Evolutionary conservation across 805 yeast genomes (phyloP).

Genomic region (Saccharomycopsis sp.): DNA sequence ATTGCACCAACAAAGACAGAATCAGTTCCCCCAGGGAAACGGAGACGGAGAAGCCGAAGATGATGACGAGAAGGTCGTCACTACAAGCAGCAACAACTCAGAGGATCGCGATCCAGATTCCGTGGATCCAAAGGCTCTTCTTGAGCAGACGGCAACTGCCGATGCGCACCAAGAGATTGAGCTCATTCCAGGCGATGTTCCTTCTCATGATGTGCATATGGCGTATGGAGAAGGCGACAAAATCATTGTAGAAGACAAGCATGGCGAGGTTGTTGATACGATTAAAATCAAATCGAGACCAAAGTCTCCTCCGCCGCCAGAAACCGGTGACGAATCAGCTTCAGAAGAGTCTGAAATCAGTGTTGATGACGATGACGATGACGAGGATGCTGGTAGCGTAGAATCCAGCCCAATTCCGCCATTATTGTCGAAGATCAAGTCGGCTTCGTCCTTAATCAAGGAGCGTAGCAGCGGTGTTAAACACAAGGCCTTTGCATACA

Average conservation of each 20-base stretch:
- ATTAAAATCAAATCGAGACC: conserved; percentile 24
- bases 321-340: too few species aligned
- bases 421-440: background rate
- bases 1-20: conserved; percentile 8
- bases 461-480: conserved; percentile 25
- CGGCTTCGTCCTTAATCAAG: background rate
- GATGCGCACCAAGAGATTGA: background rate
- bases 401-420: background rate
- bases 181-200: conserved; percentile 21
- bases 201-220: conserved; percentile 26
- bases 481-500: conserved; percentile 60
- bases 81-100: conserved; percentile 4
- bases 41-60: background rate
- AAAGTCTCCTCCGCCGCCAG: background rate
- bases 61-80: background rate
- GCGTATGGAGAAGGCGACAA: conserved; percentile 66
- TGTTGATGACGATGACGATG: background rate
- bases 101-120: conserved; percentile 15
- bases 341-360: too few species aligned
- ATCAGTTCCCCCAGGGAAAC: background rate
- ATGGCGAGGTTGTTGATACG: conserved; percentile 73
- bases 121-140: background rate
- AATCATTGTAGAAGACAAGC: conserved; percentile 71
- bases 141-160: background rate
- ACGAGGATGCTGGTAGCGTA: background rate